Percentiles rank a stretch among this genome's conserved stretches.
phyloP scores from a whole-genome alignment of 2,329 filamentous ascomycete genomes.

The Diaporthe capsici region DNA sequence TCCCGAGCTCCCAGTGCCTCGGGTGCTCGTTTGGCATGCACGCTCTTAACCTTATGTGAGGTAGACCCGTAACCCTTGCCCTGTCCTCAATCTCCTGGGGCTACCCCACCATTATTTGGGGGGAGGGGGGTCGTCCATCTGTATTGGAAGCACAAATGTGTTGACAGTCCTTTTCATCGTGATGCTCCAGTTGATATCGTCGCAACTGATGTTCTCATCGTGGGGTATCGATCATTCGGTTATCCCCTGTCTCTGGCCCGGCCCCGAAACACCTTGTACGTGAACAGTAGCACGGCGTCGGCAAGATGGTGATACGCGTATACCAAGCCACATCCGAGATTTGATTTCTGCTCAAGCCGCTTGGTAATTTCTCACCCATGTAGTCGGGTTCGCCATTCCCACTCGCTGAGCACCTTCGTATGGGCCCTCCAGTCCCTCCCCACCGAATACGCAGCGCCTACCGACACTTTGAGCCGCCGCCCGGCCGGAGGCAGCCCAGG shows the following conservation, averaged over 20 bases:
- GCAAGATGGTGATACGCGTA: conserved; percentile 28
- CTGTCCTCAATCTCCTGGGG: conserved; percentile 1
- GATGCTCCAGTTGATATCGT: not conserved
- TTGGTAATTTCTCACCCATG: conserved; percentile 19
- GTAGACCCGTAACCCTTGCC: not conserved
- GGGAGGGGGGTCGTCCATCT: not conserved
- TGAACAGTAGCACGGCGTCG: not conserved
- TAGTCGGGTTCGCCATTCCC: conserved; percentile 53
- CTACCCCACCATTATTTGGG: not conserved
- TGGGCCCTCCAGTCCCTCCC: conserved; percentile 57
- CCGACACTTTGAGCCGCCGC: conserved; percentile 44
- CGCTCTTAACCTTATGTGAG: conserved; percentile 5
- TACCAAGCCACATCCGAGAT: conserved; percentile 24
- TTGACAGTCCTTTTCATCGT: not conserved
- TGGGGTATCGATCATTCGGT: not conserved
- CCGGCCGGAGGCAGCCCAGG: conserved; percentile 31
- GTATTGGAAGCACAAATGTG: not conserved
- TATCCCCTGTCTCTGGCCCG: not conserved
- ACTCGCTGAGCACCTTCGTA: conserved; percentile 56
- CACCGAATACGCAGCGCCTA: conserved; percentile 55
- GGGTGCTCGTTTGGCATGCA: conserved; percentile 9
- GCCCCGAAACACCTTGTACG: not conserved
- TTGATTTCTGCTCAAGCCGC: not conserved
- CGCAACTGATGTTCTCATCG: not conserved
- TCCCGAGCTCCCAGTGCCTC: conserved; percentile 12